Conservation (phyloP, 2,329 filamentous ascomycete genomes). For the Claviceps cyperi region DNA sequence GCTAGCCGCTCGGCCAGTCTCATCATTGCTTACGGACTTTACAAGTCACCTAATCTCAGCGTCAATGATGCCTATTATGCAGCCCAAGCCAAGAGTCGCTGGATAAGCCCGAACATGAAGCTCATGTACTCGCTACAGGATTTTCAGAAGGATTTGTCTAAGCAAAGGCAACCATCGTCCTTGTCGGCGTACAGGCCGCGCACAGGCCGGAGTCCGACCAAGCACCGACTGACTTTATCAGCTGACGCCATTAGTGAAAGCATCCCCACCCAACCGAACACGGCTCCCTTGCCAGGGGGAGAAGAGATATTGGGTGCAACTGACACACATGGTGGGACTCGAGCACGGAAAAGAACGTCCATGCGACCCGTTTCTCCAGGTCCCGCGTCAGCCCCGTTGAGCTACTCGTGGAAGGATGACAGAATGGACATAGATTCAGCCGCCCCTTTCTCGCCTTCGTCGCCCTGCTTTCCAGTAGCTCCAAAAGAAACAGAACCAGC, state of each 20-base stretch:
- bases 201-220: slow-evolving; percentile 39
- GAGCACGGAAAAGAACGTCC: slow-evolving; percentile 38
- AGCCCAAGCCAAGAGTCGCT: slow-evolving; percentile 66
- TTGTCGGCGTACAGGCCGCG: slow-evolving; percentile 34
- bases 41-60: slow-evolving; percentile 59
- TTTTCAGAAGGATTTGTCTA: slow-evolving; percentile 51
- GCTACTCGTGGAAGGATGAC: slow-evolving; percentile 40
- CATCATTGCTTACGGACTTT: slow-evolving; percentile 75
- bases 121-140: slow-evolving; percentile 81
- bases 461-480: background rate
- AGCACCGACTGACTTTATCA: slow-evolving; percentile 46
- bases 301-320: slow-evolving; percentile 27
- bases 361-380: slow-evolving; percentile 43
- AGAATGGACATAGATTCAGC: slow-evolving; percentile 17
- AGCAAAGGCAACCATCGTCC: slow-evolving; percentile 29
- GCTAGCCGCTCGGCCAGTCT: slow-evolving; percentile 74
- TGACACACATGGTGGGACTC: slow-evolving; percentile 27
- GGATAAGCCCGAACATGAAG: slow-evolving; percentile 88
- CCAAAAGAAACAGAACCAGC: background rate
- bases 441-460: background rate
- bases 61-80: slow-evolving; percentile 75
- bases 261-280: slow-evolving; percentile 40
- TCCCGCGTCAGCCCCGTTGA: slow-evolving; percentile 53
- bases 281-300: slow-evolving; percentile 44
- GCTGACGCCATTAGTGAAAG: slow-evolving; percentile 38